Evolutionary conservation across 768 basidiomycete species (phyloP).

Genomic region (Boletus vermiculosoides): DNA sequence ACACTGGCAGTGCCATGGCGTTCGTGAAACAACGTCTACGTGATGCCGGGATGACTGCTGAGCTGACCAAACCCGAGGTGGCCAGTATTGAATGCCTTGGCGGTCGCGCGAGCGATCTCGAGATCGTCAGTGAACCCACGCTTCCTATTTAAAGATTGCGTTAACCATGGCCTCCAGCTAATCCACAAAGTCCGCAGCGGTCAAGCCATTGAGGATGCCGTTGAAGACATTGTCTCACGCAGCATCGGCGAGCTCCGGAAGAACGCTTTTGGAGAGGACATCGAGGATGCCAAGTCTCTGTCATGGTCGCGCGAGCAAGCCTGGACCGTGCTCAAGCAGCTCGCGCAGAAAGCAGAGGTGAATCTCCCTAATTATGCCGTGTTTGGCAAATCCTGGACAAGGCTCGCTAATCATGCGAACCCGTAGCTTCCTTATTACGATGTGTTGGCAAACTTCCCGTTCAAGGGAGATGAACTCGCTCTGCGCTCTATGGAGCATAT

Average conservation of each 20-base stretch:
- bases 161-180: constrained; percentile 44
- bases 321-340: constrained; percentile 75
- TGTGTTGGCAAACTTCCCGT: constrained; percentile 77
- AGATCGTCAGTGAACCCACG: constrained; percentile 53
- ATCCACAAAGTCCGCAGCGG: constrained; percentile 84
- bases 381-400: constrained; percentile 15
- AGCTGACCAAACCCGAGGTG: constrained; percentile 56
- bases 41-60: constrained; percentile 50
- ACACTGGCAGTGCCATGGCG: constrained; percentile 69
- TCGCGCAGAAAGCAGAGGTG: constrained; percentile 66
- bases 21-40: constrained; percentile 79
- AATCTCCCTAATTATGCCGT: constrained; percentile 29
- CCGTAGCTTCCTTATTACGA: constrained; percentile 77
- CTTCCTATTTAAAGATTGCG: background rate
- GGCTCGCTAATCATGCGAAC: background rate
- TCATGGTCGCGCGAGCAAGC: constrained; percentile 87
- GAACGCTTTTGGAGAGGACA: constrained; percentile 90
- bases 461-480: constrained; percentile 86
- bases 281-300: constrained; percentile 79
- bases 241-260: constrained; percentile 84
- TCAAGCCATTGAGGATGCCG: constrained; percentile 69
- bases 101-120: constrained; percentile 87
- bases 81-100: constrained; percentile 73
- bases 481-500: constrained; percentile 85
- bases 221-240: constrained; percentile 84